These are phyloP conservation scores for Pythium phragmitis DNA, from an alignment of 352 stramenopile species.

Conservation along the genomic window DNA sequence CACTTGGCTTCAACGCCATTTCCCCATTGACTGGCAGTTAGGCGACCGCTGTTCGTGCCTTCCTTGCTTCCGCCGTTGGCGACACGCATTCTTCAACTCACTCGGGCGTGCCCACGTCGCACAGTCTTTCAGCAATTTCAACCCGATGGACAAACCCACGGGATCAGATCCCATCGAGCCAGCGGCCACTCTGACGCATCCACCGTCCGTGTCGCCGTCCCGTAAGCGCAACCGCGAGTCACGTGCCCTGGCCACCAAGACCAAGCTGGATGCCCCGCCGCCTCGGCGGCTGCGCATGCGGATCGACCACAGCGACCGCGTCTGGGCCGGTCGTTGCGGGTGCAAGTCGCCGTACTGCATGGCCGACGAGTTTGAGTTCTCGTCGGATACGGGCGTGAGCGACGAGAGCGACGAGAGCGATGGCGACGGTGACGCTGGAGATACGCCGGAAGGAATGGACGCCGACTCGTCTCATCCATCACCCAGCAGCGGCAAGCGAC, in stretches of 20 bases:
- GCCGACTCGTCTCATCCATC: background rate
- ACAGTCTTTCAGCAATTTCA: background rate
- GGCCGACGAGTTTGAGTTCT: conserved; percentile 26
- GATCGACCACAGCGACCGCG: conserved; percentile 17
- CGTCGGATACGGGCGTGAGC: conserved; percentile 14
- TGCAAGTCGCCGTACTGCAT: conserved; percentile 22
- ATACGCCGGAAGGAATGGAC: background rate
- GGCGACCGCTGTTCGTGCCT: too few species aligned
- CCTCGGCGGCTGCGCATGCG: conserved; percentile 16
- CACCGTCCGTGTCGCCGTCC: conserved; percentile 10
- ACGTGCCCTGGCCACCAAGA: background rate
- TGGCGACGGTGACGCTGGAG: background rate
- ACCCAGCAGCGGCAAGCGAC: background rate
- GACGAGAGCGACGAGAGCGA: conserved; percentile 15
- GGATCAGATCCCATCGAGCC: background rate
- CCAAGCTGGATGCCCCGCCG: conserved; percentile 1
- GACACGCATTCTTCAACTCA: conserved; percentile 4
- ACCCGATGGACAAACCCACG: background rate
- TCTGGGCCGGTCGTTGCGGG: conserved; percentile 25
- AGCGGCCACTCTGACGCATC: background rate
- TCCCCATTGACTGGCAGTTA: background rate
- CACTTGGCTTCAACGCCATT: conserved; percentile 6
- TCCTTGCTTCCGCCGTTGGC: too few species aligned
- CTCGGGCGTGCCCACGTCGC: background rate
- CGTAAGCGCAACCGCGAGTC: conserved; percentile 13